These are phyloP conservation scores for Cornus florida DNA, from an alignment of 148 eudicot species.

Conservation along the genomic window DNA sequence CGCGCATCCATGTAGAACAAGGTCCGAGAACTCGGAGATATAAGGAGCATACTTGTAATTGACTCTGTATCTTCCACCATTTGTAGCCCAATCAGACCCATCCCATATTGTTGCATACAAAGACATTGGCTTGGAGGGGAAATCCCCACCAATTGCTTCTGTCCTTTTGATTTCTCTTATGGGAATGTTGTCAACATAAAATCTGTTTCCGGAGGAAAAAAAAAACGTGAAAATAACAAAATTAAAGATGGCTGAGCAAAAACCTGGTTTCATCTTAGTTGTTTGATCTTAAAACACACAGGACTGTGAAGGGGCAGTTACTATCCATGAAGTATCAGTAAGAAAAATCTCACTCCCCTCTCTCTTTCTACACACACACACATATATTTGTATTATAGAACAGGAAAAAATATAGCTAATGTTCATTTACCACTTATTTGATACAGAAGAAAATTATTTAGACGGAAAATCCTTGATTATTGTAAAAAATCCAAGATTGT, in stretches of 20 bases:
- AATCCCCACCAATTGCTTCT: constrained; percentile 68
- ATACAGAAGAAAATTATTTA: background rate
- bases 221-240: constrained; percentile 1
- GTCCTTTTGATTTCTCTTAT: constrained; percentile 76
- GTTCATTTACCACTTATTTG: too few relatives aligned
- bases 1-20: constrained; percentile 85
- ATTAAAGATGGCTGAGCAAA: background rate
- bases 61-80: constrained; percentile 81
- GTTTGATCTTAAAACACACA: too few relatives aligned
- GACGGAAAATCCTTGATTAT: background rate
- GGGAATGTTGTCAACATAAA: constrained; percentile 78
- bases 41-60: constrained; percentile 89
- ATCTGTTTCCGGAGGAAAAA: constrained; percentile 37
- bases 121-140: constrained; percentile 92
- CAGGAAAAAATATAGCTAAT: too few relatives aligned
- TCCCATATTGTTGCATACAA: constrained; percentile 93
- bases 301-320: too few relatives aligned
- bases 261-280: background rate
- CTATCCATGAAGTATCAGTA: too few relatives aligned
- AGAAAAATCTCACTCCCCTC: too few relatives aligned
- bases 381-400: too few relatives aligned
- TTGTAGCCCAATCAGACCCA: constrained; percentile 92
- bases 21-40: constrained; percentile 65
- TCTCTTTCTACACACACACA: too few relatives aligned
- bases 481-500: too few relatives aligned